Base-by-base conservation (phyloP, 805 yeast species). In the Candida oleophila region DNA sequence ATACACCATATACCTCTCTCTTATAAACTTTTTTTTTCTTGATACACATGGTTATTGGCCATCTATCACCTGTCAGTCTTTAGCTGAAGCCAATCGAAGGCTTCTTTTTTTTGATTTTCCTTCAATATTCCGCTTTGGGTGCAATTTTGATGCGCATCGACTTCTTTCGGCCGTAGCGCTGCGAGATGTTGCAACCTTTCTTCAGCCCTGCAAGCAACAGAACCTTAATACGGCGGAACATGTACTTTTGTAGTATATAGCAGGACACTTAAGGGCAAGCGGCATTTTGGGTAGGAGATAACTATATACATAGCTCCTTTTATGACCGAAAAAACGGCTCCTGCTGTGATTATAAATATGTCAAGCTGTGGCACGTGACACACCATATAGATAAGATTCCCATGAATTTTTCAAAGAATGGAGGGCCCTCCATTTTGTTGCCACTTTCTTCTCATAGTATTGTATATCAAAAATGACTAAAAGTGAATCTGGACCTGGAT, bases 391-490 rank as follows among this genome's bases (percentile, higher is more conserved):
- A 38, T 22, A 22, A 38, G 30, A 25, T 25, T 25, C n/a, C n/a
- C n/a, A n/a, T n/a, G 42, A 19, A 38, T 22, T 38, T 22, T 38
- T 38, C 30, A 38, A 14, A 38, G 7, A 22, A 22, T 12, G 42
- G 19, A 38, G 11, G 42, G 14, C n/a, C 32, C 20, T 8, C 15
- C 4, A 14, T 22, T 14, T 38, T 14, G 19, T 21, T 22, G 8
- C n/a, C 25, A 12, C n/a, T 9, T 11, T 19, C 22, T 37, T 19
- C 21, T 21, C 16, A 12, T 37, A 16, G 21, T 19, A 37, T 14
- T 4, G n/a, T 37, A 37, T 19, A 12, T 8, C 15, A 14, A 12
- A 33, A 8, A 36, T 36, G 39, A 36, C 39, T 11, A 16, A 19
- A 16, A 36, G 39, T 19, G 39, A 36, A 20, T 36, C 39, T 9